Base-by-base conservation (phyloP, 345 rosid species). In the Psidium guajava region DNA sequence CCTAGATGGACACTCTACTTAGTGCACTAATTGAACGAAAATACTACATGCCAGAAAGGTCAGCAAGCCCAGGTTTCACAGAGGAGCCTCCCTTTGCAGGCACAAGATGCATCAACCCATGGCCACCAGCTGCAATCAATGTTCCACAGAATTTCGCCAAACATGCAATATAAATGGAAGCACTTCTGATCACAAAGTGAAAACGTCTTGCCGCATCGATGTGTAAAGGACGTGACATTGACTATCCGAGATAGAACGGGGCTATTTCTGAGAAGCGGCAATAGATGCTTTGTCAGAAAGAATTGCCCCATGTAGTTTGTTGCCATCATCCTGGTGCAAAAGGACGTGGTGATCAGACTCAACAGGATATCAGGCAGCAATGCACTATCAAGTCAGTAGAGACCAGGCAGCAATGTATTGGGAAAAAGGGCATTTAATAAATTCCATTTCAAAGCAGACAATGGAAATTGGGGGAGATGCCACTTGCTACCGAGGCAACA, bases 191-290 rank as follows among this genome's bases (percentile, higher is more conserved):
- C 53, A 14, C 52, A 44, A 61, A 49, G 53, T 52, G 20, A 47
- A 81, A 84, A 25, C 53, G 81, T 82, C 86, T 88, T 85, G 95
- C 99, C 91, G 83, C 85, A 86, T 86, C 95, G 92, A 90, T 97
- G 99, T 5, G 99, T 97, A 83, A 97, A 97, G 52, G 98, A 97
- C 15, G 98, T 90, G 57, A 96, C 98, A 90, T 97, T 96, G 75
- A 97, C 98, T 20, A 97, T 91, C 87, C 98, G 90, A 73, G 98
- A 94, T 87, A 97, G 94, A 85, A 92, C 90, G 69, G 90, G 92
- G 88, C 99, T 96, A 87, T 90, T 92, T 90, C 82, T 87, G 69
- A 97, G 95, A 90, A 97, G 98, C 24, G 98, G 98, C 75, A 97
- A 84, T 25, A 97, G 90, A 89, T 91, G 90, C 85, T 91, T 92